These are phyloP conservation scores for Vigna trinervia DNA, from an alignment of 306 rosid genomes.

Conservation along the genomic window DNA sequence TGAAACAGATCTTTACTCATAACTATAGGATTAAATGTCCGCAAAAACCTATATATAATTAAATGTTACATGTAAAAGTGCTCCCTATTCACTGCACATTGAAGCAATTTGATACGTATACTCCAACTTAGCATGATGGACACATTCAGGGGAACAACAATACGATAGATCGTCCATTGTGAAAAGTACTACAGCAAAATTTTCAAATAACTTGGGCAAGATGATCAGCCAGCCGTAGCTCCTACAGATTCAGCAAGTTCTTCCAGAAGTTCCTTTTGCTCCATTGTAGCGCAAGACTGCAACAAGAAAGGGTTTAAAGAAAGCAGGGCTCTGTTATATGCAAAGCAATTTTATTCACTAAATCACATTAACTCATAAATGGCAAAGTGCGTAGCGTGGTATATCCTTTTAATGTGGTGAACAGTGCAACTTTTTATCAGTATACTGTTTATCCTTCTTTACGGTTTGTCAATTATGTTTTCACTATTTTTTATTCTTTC, in stretches of 20 bases:
- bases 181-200: constrained; percentile 34
- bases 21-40: constrained; percentile 1
- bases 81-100: constrained; percentile 28
- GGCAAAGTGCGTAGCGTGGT: constrained; percentile 9
- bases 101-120: constrained; percentile 31
- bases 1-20: constrained; percentile 22
- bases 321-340: background rate
- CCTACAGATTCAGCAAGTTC: constrained; percentile 83
- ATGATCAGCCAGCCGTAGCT: constrained; percentile 63
- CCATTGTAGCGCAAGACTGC: constrained; percentile 79
- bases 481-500: constrained; percentile 20
- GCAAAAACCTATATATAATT: background rate
- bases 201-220: constrained; percentile 23
- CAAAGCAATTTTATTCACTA: constrained; percentile 13
- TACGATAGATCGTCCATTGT: constrained; percentile 31
- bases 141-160: constrained; percentile 29
- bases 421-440: constrained; percentile 13
- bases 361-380: constrained; percentile 22
- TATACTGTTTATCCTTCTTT: background rate
- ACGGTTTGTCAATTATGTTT: background rate
- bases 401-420: constrained; percentile 4
- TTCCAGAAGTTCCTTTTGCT: constrained; percentile 92
- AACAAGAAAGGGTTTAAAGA: constrained; percentile 38
- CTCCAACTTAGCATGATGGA: constrained; percentile 5
- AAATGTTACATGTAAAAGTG: constrained; percentile 35